phyloP scores from a whole-genome alignment of 2,329 filamentous ascomycete species.

The Paecilomyces fulvus region DNA sequence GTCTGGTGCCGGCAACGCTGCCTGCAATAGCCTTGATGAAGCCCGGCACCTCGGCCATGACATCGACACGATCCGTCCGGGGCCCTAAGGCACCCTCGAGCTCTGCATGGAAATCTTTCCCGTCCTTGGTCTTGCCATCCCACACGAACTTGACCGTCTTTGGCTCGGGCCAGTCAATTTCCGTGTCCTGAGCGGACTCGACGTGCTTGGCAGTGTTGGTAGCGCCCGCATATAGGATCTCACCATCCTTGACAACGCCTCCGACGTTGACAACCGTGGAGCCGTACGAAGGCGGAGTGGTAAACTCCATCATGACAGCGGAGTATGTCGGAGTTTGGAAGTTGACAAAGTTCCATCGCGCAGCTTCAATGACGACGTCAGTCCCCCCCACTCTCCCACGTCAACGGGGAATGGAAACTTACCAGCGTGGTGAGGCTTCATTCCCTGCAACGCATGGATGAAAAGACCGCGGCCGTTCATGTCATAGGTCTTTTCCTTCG shows the following conservation, averaged over 20 bases:
- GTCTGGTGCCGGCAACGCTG: conserved; percentile 80
- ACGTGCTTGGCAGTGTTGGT: conserved; percentile 61
- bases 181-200: conserved; percentile 59
- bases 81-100: conserved; percentile 62
- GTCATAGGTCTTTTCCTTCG: conserved; percentile 70
- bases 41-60: conserved; percentile 92
- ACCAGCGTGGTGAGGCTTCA: conserved; percentile 97
- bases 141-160: conserved; percentile 66
- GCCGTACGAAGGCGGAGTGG: conserved; percentile 86
- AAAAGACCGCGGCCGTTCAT: conserved; percentile 74
- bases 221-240: conserved; percentile 66
- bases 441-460: conserved; percentile 82
- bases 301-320: conserved; percentile 91
- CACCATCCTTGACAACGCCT: conserved; percentile 69
- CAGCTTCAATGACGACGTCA: conserved; percentile 42
- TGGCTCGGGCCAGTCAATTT: conserved; percentile 86
- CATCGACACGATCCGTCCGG: conserved; percentile 74
- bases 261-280: conserved; percentile 76
- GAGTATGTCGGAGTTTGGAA: conserved; percentile 85
- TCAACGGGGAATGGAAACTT: conserved; percentile 15
- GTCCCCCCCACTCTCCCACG: conserved; percentile 4
- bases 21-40: conserved; percentile 94
- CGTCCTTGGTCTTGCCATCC: conserved; percentile 69
- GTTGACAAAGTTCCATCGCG: conserved; percentile 85
- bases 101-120: conserved; percentile 60